Evolutionary conservation across 495 filamentous ascomycete genomes (phyloP), one percentile per base, ranked within the genome.

Genomic region (Hyaloscypha variabilis): DNA sequence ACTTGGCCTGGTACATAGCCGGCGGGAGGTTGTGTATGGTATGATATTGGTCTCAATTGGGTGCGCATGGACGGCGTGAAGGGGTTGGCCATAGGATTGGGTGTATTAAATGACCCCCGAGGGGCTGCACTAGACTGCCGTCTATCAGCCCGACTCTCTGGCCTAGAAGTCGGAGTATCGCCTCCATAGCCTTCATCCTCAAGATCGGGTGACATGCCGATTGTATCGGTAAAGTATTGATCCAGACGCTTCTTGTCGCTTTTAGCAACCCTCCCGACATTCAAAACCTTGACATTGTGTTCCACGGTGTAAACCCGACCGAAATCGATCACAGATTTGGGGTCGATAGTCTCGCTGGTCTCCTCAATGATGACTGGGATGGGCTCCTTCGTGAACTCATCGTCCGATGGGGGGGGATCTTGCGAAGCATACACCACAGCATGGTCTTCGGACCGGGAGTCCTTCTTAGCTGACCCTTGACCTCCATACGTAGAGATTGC

Each of bases 281-380:
- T 34, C 14, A 25, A 25, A 26, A 65, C 31, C 23, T 58, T 49
- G 54, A 65, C 36, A 25, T 65, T 65, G 24, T 65, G 36, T 55
- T 65, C 64, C 17, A 66, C 58, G 23, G 65, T 67, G 62, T 63
- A 67, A 28, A 67, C 36, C 24, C 64, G 57, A n/a, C 14, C 39
- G 51, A 39, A 65, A 59, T 64, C 29, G 3, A 64, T 31, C 13
- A 56, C 36, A n/a, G 64, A 62, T 25, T 39, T 39, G 4, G 26
- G 24, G 19, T 53, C 64, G 19, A 66, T 30, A 19, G 34, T 62
- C 21, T 59, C 58, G n/a, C 30, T 24, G 28, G 54, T 10, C 3
- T 23, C 8, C 34, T 58, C 25, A 4, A 42, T n/a, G 17, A 28
- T 25, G 23, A 65, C 26, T n/a, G 25, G 26, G 24, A 65, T 49